phyloP scores from a whole-genome alignment of 768 basidiomycete species.

The Phanerochaete carnosa region DNA sequence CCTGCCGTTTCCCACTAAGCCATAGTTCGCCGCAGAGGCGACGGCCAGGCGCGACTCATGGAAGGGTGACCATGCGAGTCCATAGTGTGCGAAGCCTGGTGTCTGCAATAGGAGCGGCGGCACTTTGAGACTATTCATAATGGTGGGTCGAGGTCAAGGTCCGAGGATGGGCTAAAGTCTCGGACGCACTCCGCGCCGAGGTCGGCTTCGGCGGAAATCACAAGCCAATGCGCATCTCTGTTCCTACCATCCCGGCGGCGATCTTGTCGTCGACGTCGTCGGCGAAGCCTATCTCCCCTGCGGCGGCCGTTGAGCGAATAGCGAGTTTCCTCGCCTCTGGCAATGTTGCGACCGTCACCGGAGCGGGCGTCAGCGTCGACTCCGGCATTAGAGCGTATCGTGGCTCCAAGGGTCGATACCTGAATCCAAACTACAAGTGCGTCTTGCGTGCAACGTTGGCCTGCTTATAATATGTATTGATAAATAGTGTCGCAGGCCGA shows the following conservation, averaged over 20 bases:
- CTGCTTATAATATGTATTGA: neutral
- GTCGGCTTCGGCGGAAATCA: neutral
- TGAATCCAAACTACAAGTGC: slow-evolving; percentile 89
- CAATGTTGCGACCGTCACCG: slow-evolving; percentile 75
- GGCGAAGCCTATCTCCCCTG: slow-evolving; percentile 36
- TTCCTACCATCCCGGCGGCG: slow-evolving; percentile 69
- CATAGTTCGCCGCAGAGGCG: slow-evolving; percentile 89
- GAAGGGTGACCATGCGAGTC: slow-evolving; percentile 84
- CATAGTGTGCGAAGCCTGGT: slow-evolving; percentile 82
- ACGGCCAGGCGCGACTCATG: slow-evolving; percentile 71
- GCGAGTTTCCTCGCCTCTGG: slow-evolving; percentile 65
- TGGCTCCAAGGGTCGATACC: slow-evolving; percentile 79
- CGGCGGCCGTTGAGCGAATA: slow-evolving; percentile 58
- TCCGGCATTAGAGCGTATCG: slow-evolving; percentile 95
- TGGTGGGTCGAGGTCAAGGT: neutral
- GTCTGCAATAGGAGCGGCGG: slow-evolving; percentile 60
- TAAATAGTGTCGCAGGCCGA: slow-evolving; percentile 39
- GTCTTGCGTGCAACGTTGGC: slow-evolving; percentile 17
- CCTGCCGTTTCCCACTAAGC: slow-evolving; percentile 93
- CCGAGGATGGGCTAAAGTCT: neutral
- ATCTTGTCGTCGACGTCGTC: slow-evolving; percentile 42
- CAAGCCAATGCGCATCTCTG: slow-evolving; percentile 66
- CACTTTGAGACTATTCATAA: slow-evolving; percentile 31
- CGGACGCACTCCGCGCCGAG: neutral
- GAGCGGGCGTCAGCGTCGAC: slow-evolving; percentile 94